These are phyloP conservation scores for Aureobasidium zeae DNA, from an alignment of 2,329 filamentous ascomycete species.

Conservation along the genomic window DNA sequence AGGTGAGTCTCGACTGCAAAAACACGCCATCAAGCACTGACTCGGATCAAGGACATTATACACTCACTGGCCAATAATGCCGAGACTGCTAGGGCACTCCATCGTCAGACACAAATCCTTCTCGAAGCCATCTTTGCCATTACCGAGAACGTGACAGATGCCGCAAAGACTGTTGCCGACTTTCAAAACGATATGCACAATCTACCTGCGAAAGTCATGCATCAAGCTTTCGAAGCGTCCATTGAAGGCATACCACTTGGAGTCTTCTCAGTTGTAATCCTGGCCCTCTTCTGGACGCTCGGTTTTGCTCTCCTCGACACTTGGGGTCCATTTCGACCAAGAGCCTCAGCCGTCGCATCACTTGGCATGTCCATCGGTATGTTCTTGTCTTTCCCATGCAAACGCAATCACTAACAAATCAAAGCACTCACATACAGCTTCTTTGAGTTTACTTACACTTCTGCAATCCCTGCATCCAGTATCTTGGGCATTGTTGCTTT, in stretches of 20 bases:
- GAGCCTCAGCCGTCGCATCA: slow-evolving; percentile 1
- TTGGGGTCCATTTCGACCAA: slow-evolving; percentile 5
- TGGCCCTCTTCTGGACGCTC: slow-evolving; percentile 2
- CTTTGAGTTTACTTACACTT: background rate
- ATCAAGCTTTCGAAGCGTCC: slow-evolving; percentile 6
- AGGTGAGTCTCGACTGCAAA: background rate
- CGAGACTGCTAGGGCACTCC: background rate
- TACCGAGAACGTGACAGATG: slow-evolving; percentile 10
- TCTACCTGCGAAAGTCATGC: slow-evolving; percentile 5
- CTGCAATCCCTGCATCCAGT: background rate
- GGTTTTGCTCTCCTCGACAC: slow-evolving; percentile 8
- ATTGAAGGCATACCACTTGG: background rate
- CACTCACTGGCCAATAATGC: background rate
- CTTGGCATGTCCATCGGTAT: slow-evolving; percentile 5
- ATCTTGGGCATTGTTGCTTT: slow-evolving; percentile 2
- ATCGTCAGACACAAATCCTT: slow-evolving; percentile 1
- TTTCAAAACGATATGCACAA: slow-evolving; percentile 10
- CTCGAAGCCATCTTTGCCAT: slow-evolving; percentile 1
- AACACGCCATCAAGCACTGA: background rate
- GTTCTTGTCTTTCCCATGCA: background rate
- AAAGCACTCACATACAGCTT: slow-evolving; percentile 3
- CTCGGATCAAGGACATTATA: slow-evolving; percentile 1
- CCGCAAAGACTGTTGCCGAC: slow-evolving; percentile 8
- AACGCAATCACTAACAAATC: background rate
- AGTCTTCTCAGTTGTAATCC: background rate